Conservation (phyloP, 2,329 filamentous ascomycete genomes). For the Purpureocillium lavendulum region DNA sequence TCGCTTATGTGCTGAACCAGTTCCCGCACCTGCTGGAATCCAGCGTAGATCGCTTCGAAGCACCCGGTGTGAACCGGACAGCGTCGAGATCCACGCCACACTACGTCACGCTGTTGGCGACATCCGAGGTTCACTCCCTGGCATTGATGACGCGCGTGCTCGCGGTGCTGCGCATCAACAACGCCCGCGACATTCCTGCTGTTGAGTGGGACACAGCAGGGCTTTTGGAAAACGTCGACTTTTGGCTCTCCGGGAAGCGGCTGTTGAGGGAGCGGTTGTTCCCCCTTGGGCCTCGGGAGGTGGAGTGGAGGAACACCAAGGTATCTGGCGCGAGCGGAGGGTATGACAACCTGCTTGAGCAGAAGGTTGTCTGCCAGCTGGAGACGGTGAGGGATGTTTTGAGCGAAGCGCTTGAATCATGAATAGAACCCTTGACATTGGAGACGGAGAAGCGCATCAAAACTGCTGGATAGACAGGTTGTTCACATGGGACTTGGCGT, state of each 20-base stretch:
- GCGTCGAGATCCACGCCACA: slow-evolving; percentile 39
- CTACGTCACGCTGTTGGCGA: slow-evolving; percentile 65
- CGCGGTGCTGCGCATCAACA: slow-evolving; percentile 53
- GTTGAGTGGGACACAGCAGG: slow-evolving; percentile 67
- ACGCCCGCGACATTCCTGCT: slow-evolving; percentile 62
- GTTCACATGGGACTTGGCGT: not conserved
- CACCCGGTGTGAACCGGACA: slow-evolving; percentile 46
- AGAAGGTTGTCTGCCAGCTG: slow-evolving; percentile 65
- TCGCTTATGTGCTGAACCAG: slow-evolving; percentile 80
- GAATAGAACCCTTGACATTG: slow-evolving; percentile 8
- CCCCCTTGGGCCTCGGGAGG: slow-evolving; percentile 64
- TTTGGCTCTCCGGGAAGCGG: slow-evolving; percentile 63
- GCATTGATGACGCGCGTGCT: slow-evolving; percentile 69
- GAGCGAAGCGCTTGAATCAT: slow-evolving; percentile 38
- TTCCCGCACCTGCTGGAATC: slow-evolving; percentile 72
- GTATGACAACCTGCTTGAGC: slow-evolving; percentile 61
- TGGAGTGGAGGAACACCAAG: slow-evolving; percentile 44
- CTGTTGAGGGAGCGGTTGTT: slow-evolving; percentile 65
- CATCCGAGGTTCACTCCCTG: slow-evolving; percentile 71
- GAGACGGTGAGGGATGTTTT: slow-evolving; percentile 50
- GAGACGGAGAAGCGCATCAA: not conserved
- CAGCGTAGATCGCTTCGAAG: slow-evolving; percentile 64
- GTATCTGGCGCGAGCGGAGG: slow-evolving; percentile 23
- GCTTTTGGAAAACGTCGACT: slow-evolving; percentile 76
- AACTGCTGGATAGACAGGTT: not conserved